Conservation (phyloP, 306 rosid genomes). For the Cucumis sativus region DNA sequence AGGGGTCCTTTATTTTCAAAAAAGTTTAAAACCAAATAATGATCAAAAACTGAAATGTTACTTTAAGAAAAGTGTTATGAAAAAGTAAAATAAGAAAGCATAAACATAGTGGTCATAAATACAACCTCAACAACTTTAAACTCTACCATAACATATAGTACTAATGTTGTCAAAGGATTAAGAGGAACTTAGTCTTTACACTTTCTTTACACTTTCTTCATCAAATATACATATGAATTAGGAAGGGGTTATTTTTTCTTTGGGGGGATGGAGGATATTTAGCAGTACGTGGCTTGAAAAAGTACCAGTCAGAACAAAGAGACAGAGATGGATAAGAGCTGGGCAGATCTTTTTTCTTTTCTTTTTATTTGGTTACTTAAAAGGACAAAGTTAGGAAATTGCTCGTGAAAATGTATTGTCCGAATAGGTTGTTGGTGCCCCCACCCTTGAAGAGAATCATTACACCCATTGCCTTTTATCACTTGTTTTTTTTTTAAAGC, state of each 20-base stretch:
- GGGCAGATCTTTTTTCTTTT: constrained; percentile 23
- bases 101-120: not conserved
- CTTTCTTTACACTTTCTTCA: not conserved
- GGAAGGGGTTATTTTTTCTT: not conserved
- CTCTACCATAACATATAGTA: not conserved
- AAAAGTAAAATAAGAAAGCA: too few relatives aligned
- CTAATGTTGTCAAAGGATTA: not conserved
- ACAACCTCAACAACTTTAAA: too few relatives aligned
- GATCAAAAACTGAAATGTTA: too few relatives aligned
- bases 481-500: not conserved
- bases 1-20: too few relatives aligned
- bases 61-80: too few relatives aligned
- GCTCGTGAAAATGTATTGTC: constrained; percentile 61
- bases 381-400: constrained; percentile 38
- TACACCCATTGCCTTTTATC: constrained; percentile 15
- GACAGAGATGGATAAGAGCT: constrained; percentile 29
- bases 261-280: not conserved
- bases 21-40: too few relatives aligned
- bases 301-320: constrained; percentile 17
- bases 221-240: not conserved
- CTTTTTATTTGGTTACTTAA: not conserved
- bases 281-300: constrained; percentile 4
- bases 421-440: constrained; percentile 24
- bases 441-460: constrained; percentile 49
- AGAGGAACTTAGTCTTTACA: too few relatives aligned